Evolutionary conservation across 1,139 yeast species (phyloP).

Genomic region (Saccharomyces hybrid): DNA sequence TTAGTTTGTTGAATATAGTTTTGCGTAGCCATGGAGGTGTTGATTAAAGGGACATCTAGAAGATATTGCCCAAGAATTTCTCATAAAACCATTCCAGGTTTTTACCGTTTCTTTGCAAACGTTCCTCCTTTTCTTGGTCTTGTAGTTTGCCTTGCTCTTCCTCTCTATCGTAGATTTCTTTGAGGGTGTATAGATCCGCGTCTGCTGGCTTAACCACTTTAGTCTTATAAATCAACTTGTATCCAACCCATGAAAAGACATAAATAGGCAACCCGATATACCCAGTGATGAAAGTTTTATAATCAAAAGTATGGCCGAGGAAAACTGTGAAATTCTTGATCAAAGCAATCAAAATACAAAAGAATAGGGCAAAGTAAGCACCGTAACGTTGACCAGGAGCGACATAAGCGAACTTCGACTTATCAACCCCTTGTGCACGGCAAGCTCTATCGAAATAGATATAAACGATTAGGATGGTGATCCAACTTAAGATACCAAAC

Average conservation of each 20-base stretch:
- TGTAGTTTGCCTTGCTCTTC: slow-evolving; percentile 46
- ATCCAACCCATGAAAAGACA: slow-evolving; percentile 47
- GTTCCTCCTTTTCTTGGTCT: slow-evolving; percentile 38
- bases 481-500: slow-evolving; percentile 66
- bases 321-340: slow-evolving; percentile 72
- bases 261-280: slow-evolving; percentile 71
- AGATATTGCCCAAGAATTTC: slow-evolving; percentile 47
- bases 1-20: not conserved
- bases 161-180: slow-evolving; percentile 61
- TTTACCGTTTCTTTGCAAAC: slow-evolving; percentile 36
- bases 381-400: slow-evolving; percentile 67
- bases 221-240: slow-evolving; percentile 50
- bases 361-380: slow-evolving; percentile 46
- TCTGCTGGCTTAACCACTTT: slow-evolving; percentile 46
- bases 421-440: slow-evolving; percentile 53
- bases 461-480: slow-evolving; percentile 54
- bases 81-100: slow-evolving; percentile 47
- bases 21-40: not conserved
- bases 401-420: slow-evolving; percentile 43
- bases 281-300: slow-evolving; percentile 63
- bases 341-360: slow-evolving; percentile 53
- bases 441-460: slow-evolving; percentile 57
- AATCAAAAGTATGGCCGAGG: slow-evolving; percentile 45
- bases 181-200: slow-evolving; percentile 56
- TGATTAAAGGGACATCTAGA: slow-evolving; percentile 25